Percentiles rank a stretch among this genome's conserved stretches.
Conservation (phyloP, 1,139 yeast species). For the Blastobotrys apis region DNA sequence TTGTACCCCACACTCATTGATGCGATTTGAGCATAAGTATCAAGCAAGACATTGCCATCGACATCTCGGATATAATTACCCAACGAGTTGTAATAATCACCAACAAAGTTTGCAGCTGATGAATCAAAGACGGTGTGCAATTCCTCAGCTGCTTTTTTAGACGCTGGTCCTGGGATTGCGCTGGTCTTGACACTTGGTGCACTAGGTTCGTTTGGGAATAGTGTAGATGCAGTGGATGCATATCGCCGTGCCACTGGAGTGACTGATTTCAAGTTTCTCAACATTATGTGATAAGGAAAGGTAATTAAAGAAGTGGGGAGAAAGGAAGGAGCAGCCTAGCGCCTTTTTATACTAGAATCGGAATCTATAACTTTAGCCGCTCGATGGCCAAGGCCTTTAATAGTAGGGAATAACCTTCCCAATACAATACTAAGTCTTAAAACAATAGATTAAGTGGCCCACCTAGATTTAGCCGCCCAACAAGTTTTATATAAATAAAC, state of each 20-base stretch:
- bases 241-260: neutral
- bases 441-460: too few species aligned
- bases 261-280: neutral
- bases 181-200: constrained; percentile 51
- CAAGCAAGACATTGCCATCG: constrained; percentile 65
- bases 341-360: too few species aligned
- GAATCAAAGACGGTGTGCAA: constrained; percentile 58
- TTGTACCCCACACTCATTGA: constrained; percentile 77
- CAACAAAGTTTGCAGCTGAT: constrained; percentile 62
- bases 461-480: too few species aligned
- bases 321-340: too few species aligned
- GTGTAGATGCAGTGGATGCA: constrained; percentile 24
- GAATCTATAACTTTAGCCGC: too few species aligned
- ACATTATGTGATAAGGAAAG: too few species aligned
- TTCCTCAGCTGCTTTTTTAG: constrained; percentile 43
- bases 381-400: too few species aligned
- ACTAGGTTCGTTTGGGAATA: constrained; percentile 59
- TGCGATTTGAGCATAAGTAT: constrained; percentile 73
- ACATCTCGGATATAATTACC: constrained; percentile 72
- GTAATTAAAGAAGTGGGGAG: too few species aligned
- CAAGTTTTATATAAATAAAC: too few species aligned
- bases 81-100: constrained; percentile 60
- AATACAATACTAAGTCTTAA: too few species aligned
- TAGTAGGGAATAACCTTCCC: too few species aligned
- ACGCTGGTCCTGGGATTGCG: constrained; percentile 61